Evolutionary conservation across 352 stramenopile species (phyloP).

Genomic region (Phytopythium sindhum): DNA sequence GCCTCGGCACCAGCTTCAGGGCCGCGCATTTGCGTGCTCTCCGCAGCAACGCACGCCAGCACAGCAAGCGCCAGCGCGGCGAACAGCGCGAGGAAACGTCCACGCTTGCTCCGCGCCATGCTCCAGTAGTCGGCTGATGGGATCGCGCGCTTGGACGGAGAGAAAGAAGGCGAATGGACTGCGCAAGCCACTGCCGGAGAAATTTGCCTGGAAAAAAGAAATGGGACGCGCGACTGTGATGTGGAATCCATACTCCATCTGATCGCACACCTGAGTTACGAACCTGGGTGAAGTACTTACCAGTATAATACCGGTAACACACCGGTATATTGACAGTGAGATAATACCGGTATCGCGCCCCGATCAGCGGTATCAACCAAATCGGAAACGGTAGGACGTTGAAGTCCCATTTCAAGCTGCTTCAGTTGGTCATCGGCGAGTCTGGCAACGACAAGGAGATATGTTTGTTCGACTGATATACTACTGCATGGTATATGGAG

Average conservation of each 20-base stretch:
- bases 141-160: no score
- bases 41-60: background rate
- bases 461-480: no score
- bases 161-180: background rate
- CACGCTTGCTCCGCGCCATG: background rate
- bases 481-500: no score
- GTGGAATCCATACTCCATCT: background rate
- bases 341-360: background rate
- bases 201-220: background rate
- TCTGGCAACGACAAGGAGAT: no score
- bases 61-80: background rate
- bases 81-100: background rate
- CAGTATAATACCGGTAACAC: background rate
- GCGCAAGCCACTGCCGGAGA: background rate
- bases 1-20: slow-evolving; percentile 4
- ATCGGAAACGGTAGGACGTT: no score
- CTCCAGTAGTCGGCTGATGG: background rate
- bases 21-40: background rate
- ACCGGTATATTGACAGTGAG: no score
- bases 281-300: background rate
- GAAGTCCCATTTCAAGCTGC: no score
- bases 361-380: no score
- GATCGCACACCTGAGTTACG: background rate
- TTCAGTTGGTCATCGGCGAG: no score
- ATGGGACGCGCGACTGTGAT: background rate